Base-by-base conservation (phyloP, 73 alveolate genomes). In the Blepharisma stoltei region DNA sequence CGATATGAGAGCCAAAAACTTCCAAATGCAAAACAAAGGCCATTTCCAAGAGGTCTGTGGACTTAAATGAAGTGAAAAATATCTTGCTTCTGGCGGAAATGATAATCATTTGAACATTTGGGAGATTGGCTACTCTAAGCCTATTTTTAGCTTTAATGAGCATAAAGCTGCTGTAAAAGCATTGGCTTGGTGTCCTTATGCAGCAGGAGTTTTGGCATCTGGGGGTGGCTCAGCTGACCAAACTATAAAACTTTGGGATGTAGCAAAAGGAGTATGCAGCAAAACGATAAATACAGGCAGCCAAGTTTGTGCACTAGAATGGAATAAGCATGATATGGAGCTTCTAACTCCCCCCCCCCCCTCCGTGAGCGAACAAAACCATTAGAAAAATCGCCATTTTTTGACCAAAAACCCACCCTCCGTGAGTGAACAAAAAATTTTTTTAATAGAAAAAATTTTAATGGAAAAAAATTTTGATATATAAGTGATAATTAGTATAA, bases 151-250 rank as follows among this genome's bases (percentile, higher is more conserved):
- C 54, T 83, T 93, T 44, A 83, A 86, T 75, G 87, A 90, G 37
- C 98, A 93, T 81, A 90, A 84, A 79, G 98, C 96, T 32, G 97
- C 98, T 5, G 96, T 93, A 6, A 91, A 90, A 77, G 98, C 98
- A 9, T 67, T 93, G 54, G 89, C 94, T 21, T 93, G 98, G 96
- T 86, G 96, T 41, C 98, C 98, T 21, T 92, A 93, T 91, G 84
- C 92, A 78, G 84, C 85, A 68, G 84, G 83, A 50, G 69, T 93
- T 44, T 82, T 93, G 44, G 97, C 96, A 7, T 81, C 95, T 6
- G 98, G 98, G 23, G 98, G 98, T 45, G 98, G 98, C 14, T 88
- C 86, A 65, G 80, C 87, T 67, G 98, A 93, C 78, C 73, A 88
- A 76, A 75, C 78, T 71, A 89, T 93, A 32, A 86, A 89, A 80